These are phyloP conservation scores for Agrostemma githago DNA, from an alignment of 148 eudicot genomes.

Conservation along the genomic window DNA sequence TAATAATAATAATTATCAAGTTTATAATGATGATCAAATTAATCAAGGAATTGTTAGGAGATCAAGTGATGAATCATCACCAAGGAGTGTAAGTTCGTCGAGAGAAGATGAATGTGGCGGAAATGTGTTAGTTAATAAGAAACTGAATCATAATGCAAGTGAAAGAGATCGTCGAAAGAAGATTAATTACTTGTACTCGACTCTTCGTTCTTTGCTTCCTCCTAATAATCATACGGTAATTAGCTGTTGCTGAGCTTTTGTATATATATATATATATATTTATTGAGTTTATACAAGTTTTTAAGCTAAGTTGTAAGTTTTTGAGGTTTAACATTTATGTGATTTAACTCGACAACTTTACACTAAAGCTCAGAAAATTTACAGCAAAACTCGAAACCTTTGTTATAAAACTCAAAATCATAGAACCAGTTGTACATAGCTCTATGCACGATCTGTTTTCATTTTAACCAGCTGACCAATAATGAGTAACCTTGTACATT, in stretches of 20 bases:
- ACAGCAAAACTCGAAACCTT: no score
- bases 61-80: slow-evolving; percentile 8
- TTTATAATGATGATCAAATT: not conserved
- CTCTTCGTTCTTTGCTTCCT: slow-evolving; percentile 51
- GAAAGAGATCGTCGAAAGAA: slow-evolving; percentile 66
- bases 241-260: not conserved
- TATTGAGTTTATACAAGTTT: no score
- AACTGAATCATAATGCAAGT: slow-evolving; percentile 57
- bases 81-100: slow-evolving; percentile 16
- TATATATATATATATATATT: no score
- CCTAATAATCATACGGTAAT: slow-evolving; percentile 35
- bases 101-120: slow-evolving; percentile 3
- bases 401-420: no score
- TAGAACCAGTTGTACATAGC: no score
- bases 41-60: not conserved
- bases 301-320: no score
- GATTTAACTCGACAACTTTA: no score
- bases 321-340: no score
- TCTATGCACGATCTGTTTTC: no score
- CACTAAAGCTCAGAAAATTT: no score
- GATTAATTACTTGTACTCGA: slow-evolving; percentile 47
- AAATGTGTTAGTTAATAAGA: slow-evolving; percentile 35
- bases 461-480: no score
- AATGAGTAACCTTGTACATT: no score
- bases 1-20: not conserved